Evolutionary conservation across 768 basidiomycete genomes (phyloP), one percentile per base, ranked within the genome.

Genomic region (Cyathus striatus): DNA sequence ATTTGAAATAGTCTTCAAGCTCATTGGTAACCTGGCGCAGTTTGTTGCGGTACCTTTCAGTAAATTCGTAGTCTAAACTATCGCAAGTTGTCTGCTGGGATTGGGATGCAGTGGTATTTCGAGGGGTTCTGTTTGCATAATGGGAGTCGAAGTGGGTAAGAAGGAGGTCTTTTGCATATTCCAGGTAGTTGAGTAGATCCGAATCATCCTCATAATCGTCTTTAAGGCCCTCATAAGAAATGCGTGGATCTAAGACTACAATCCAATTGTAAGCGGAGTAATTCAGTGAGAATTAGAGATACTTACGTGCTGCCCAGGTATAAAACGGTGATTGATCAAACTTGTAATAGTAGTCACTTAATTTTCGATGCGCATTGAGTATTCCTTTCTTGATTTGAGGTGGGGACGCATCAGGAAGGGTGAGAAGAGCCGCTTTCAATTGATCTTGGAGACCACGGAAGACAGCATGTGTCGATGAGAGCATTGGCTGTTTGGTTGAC

Each of bases 391-490:
- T 42, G 23, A 64, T 20, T 4, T 24, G 23, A 6, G 54, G 47
- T 0, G 44, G 20, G 1, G 43, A 41, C 12, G 17, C 20, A 18
- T 40, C 23, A 6, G 62, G 54, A 9, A 65, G 58, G 2, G 26
- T 18, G 5, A 6, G 17, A 10, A 65, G 6, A 6, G 57, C 49
- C 1, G 24, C 26, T 2, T 38, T n/a, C 17, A 68, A 23, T 10
- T 62, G 40, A 0, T 60, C 54, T 49, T 68, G 64, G 2, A 69
- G 57, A 2, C 59, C 57, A 1, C 55, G 45, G 38, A 66, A 67
- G 16, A 65, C 49, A 0, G 63, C 60, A 45, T 64, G 63, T 0
- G 52, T 52, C 0, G 56, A 55, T 3, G 62, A 68, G 0, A 67
- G 47, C 54, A 61, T 66, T 0, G 64, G 52, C 1, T 42, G 13